phyloP scores from a whole-genome alignment of 805 yeast genomes.

The Wickerhamomyces canadensis region DNA sequence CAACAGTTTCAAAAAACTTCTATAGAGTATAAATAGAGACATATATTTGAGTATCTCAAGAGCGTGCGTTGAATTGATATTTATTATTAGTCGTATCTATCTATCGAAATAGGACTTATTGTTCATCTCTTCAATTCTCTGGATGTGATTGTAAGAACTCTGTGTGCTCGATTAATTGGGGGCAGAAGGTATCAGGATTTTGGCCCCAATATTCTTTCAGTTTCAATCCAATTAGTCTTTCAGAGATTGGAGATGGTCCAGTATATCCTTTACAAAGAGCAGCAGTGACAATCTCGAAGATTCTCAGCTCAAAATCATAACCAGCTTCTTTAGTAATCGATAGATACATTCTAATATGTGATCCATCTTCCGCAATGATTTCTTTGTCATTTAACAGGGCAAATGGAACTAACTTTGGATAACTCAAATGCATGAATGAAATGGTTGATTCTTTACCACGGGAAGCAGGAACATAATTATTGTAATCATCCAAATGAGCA shows the following conservation, averaged over 20 bases:
- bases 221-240: constrained; percentile 22
- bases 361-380: constrained; percentile 17
- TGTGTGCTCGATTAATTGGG: constrained; percentile 29
- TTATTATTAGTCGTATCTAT: too few relatives aligned
- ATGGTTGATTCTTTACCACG: constrained; percentile 16
- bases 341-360: constrained; percentile 30
- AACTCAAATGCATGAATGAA: constrained; percentile 53
- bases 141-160: constrained; percentile 27
- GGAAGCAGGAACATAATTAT: constrained; percentile 11
- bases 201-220: constrained; percentile 25
- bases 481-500: constrained; percentile 12
- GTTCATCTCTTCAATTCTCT: constrained; percentile 6
- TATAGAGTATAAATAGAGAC: neutral
- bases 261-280: constrained; percentile 29
- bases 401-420: constrained; percentile 44
- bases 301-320: constrained; percentile 35
- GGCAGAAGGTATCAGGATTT: constrained; percentile 26
- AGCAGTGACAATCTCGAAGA: constrained; percentile 34
- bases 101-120: neutral
- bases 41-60: too few relatives aligned
- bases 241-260: constrained; percentile 18
- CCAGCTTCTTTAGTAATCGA: constrained; percentile 21
- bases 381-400: constrained; percentile 23
- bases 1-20: constrained; percentile 8
- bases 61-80: too few relatives aligned